Percentiles rank a stretch among this genome's conserved stretches.
phyloP scores from a whole-genome alignment of 2,329 filamentous ascomycete genomes.

The Ascomycota sp. region DNA sequence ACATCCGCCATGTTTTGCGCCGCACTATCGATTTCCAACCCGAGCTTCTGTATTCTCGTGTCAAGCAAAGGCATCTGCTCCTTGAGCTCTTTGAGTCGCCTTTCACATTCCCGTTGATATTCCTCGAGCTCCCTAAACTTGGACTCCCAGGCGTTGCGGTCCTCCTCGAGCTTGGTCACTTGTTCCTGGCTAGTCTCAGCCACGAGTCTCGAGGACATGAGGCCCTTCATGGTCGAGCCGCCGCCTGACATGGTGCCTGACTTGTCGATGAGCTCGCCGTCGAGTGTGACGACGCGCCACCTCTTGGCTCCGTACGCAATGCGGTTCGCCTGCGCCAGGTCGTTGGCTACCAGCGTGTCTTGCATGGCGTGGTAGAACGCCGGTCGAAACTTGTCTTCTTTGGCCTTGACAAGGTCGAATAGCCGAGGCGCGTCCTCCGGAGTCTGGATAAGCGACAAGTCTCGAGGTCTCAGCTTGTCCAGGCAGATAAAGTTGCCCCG shows the following conservation, averaged over 20 bases:
- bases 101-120: constrained; percentile 59
- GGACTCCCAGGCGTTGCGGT: constrained; percentile 65
- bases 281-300: constrained; percentile 90
- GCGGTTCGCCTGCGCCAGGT: constrained; percentile 86
- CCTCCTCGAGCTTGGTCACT: constrained; percentile 64
- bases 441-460: constrained; percentile 61
- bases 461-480: constrained; percentile 59
- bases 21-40: constrained; percentile 69
- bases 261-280: constrained; percentile 88
- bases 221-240: constrained; percentile 69
- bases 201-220: constrained; percentile 93
- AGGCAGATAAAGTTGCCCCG: constrained; percentile 93
- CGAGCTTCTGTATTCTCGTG: constrained; percentile 76
- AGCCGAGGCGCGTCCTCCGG: constrained; percentile 80
- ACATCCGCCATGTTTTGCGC: constrained; percentile 67
- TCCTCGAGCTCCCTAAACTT: constrained; percentile 71
- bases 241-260: constrained; percentile 98
- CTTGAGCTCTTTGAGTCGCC: constrained; percentile 45
- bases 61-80: constrained; percentile 66
- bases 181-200: constrained; percentile 72
- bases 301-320: constrained; percentile 85
- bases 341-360: constrained; percentile 79
- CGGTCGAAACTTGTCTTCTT: constrained; percentile 65
- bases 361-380: constrained; percentile 92
- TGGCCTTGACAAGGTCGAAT: constrained; percentile 78